A percentile compares a stretch with the other conserved stretches of the same genome.
Evolutionary conservation across 2,329 filamentous ascomycete genomes (phyloP).

Genomic region (Apiospora sp.): DNA sequence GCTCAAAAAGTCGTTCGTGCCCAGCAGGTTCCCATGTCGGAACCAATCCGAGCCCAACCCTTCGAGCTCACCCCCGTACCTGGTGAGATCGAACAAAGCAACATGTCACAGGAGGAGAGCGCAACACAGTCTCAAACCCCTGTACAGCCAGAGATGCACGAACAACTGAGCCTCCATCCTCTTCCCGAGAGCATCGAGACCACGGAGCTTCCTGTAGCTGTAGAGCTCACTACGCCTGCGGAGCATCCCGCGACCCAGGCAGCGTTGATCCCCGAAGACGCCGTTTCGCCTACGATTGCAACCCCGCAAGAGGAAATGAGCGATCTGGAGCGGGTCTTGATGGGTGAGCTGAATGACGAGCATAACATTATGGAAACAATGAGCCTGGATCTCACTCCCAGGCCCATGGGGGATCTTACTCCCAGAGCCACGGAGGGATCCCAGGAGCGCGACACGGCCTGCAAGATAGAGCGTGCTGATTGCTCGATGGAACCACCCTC

Average conservation of each 20-base stretch:
- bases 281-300: background rate
- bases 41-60: background rate
- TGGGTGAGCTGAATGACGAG: conserved; percentile 34
- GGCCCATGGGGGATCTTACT: conserved; percentile 5
- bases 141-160: background rate
- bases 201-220: background rate
- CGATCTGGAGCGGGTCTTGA: conserved; percentile 33
- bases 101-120: background rate
- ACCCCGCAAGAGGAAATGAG: conserved; percentile 29
- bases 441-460: conserved; percentile 14
- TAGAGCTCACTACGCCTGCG: background rate
- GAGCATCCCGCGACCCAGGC: conserved; percentile 8
- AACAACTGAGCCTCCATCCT: conserved; percentile 6
- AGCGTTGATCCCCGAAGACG: background rate
- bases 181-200: conserved; percentile 11
- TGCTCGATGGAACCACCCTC: conserved; percentile 35
- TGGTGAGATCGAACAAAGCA: background rate
- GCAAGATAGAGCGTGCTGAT: background rate
- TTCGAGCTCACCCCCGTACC: background rate
- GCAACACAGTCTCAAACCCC: background rate
- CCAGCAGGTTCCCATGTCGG: background rate
- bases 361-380: conserved; percentile 32
- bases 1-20: background rate
- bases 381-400: conserved; percentile 25
- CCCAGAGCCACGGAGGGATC: conserved; percentile 25